Base-by-base conservation (phyloP, 1,139 yeast species). In the Suhomyces chickasaworum region DNA sequence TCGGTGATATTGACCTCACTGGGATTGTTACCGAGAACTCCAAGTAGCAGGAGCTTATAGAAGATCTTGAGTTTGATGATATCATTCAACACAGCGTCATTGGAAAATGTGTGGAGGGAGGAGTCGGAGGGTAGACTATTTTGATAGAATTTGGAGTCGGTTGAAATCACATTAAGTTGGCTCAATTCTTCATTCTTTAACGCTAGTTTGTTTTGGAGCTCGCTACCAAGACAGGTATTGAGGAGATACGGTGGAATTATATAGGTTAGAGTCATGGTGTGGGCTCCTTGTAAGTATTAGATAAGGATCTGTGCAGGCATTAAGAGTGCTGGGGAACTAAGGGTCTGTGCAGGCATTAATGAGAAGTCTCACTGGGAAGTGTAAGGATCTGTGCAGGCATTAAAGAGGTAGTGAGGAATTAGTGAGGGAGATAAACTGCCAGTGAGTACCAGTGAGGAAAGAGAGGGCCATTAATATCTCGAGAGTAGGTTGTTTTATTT, bases 241-340 rank as follows among this genome's bases (percentile, higher is more conserved):
- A 74, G 67, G 35, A 75, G 58, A 52, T 75, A 75, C 3, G 79
- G 80, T 2, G 80, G 80, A 30, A 75, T 70, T 17, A 71, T 61
- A 53, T 73, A 71, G 25, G 49, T 43, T 15, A 46, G 44, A 20
- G 44, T 33, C 44, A 48, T 43, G 20, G 43, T 23, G 21, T n/a
- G 34, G 37, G 18, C 20, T 23, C 22, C 22, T 21, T 38, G 45
- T 33, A 15, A 29, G 30, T 39, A 15, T n/a, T 12, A 5, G 42
- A 32, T 32, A 33, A 27, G 22, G 22, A 38, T 10, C 18, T 37
- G 33, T 37, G 40, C 40, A 39, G 41, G 41, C 7, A 12, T 23
- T 3, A 18, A 10, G 18, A 16, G 36, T 5, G 21, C 9, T n/a
- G n/a, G n/a, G n/a, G n/a, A n/a, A n/a, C n/a, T n/a, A n/a, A n/a